Evolutionary conservation across 1,139 yeast species (phyloP), one percentile per base, ranked within the genome.

Genomic region (Debaryomyces nepalensis): DNA sequence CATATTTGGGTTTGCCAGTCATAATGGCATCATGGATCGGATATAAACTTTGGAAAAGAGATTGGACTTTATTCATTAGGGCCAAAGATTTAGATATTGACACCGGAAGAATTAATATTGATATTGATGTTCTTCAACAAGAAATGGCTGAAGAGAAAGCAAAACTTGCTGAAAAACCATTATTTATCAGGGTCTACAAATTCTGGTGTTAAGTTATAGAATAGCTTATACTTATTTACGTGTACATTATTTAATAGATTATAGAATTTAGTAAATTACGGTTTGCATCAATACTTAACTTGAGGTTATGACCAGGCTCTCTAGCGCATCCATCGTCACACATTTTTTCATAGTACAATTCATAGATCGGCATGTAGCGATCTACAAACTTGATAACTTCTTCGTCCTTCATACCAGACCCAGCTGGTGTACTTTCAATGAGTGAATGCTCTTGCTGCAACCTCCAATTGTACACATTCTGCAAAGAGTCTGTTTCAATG

Each of bases 291-390:
- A 71, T 63, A 5, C 50, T 50, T 18, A 73, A 40, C 30, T 56
- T 59, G 33, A 68, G 50, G 41, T 64, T 58, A 10, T 48, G 49
- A 0, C 52, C 52, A 20, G 46, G 22, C 37, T 45, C 32, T 11
- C 40, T 29, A n/a, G 34, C 32, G 31, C 49, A 47, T 5, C 66
- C 65, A 2, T 57, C 49, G 4, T 58, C 50, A 39, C 63, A 55
- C 54, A 85, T 64, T 1, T 67, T 61, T 7, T 70, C 66, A 54
- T 81, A 84, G 58, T 86, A 93, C 18, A 91, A 56, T 48, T 80
- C 77, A 56, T 93, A 93, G 22, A 86, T 79, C 0, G 96, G 96
- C 89, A 87, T 85, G 61, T 93, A 93, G 46, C 96, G 76, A 48
- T 85, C 81, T 6, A 93, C 82, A 66, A 93, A 93, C 18, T 50